Evolutionary conservation across 2,329 filamentous ascomycete species (phyloP).

Genomic region (Alternaria infectoria): DNA sequence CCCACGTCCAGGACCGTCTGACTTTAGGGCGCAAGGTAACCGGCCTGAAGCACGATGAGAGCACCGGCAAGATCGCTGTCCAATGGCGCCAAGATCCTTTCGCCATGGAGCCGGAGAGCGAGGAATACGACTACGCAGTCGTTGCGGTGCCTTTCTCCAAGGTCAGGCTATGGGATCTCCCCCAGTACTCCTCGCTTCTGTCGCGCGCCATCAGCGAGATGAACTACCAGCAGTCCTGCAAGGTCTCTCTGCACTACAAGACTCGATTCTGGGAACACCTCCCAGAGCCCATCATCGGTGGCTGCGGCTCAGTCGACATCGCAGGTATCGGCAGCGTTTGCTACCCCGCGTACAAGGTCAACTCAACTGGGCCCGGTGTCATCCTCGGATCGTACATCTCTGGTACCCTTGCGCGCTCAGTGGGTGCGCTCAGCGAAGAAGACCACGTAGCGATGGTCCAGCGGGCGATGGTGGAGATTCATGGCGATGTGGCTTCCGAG

Average conservation of each 20-base stretch:
- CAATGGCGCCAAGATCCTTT: constrained; percentile 61
- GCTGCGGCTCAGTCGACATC: constrained; percentile 67
- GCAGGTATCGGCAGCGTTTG: constrained; percentile 67
- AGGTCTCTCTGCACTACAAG: constrained; percentile 71
- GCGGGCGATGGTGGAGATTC: constrained; percentile 71
- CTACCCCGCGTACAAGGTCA: constrained; percentile 72
- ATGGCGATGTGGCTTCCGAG: constrained; percentile 64
- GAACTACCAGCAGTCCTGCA: constrained; percentile 60
- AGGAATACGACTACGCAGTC: constrained; percentile 70
- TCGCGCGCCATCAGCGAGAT: constrained; percentile 56
- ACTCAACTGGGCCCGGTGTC: constrained; percentile 66
- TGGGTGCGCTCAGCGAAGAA: constrained; percentile 59
- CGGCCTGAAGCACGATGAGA: constrained; percentile 61
- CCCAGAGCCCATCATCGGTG: constrained; percentile 65
- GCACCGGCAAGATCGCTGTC: constrained; percentile 62
- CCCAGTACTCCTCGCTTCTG: constrained; percentile 59
- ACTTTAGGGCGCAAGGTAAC: constrained; percentile 64
- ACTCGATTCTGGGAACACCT: constrained; percentile 67
- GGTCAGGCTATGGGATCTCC: constrained; percentile 67
- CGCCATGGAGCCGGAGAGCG: constrained; percentile 51
- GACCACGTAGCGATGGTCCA: constrained; percentile 69
- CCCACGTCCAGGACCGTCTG: constrained; percentile 64
- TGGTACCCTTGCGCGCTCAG: constrained; percentile 53
- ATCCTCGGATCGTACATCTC: constrained; percentile 66
- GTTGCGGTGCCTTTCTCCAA: constrained; percentile 69